Conservation (phyloP, 176 grass and related monocot species). For the Oryza longistaminata region DNA sequence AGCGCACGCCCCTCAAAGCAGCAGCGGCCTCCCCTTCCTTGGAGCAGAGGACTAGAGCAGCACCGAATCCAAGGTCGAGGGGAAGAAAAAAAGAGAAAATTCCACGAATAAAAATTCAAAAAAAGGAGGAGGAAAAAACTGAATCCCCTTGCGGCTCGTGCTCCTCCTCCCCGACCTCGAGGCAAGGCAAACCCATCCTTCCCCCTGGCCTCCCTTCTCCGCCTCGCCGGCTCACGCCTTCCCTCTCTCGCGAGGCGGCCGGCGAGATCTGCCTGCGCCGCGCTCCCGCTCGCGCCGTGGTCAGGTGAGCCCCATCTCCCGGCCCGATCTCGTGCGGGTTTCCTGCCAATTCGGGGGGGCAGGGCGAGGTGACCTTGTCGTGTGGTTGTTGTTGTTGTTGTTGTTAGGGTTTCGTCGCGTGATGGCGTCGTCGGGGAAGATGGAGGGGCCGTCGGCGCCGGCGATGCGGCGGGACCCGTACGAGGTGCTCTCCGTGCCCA, state of each 20-base stretch:
- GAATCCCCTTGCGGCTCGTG: conserved; percentile 6
- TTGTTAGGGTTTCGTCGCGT: conserved; percentile 38
- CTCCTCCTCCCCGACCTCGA: background rate
- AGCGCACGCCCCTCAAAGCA: background rate
- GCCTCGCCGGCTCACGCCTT: background rate
- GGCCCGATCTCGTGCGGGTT: background rate
- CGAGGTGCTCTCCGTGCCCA: conserved; percentile 83
- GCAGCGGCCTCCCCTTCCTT: background rate
- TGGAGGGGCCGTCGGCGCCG: conserved; percentile 80
- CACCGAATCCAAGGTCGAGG: conserved; percentile 27
- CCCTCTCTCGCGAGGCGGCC: conserved; percentile 21
- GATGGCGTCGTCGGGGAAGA: conserved; percentile 84
- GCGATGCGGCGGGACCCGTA: conserved; percentile 79
- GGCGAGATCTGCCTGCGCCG: conserved; percentile 36
- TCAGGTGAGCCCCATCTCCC: conserved; percentile 6
- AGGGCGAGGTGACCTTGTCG: background rate
- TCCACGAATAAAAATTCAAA: background rate
- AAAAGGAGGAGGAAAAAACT: background rate
- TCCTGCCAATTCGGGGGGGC: background rate
- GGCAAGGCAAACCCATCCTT: background rate
- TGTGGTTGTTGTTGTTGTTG: background rate
- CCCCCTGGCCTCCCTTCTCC: background rate
- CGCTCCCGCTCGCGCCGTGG: background rate
- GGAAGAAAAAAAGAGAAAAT: background rate
- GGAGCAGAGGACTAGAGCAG: background rate